These are phyloP conservation scores for Inga oerstediana DNA, from an alignment of 306 rosid species.

Conservation along the genomic window DNA sequence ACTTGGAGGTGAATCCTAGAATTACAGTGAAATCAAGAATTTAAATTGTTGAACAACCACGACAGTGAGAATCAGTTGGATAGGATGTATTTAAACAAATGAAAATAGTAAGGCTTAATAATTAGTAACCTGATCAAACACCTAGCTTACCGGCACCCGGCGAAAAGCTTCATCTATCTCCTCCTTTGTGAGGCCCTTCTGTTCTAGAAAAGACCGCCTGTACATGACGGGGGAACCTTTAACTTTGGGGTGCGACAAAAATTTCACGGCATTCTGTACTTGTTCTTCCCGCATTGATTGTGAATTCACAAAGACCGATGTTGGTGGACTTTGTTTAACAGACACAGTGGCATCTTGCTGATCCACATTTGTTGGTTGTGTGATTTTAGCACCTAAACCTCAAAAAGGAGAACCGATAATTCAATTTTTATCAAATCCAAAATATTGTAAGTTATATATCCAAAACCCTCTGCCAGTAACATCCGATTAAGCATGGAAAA, in stretches of 20 bases:
- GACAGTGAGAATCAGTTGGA: constrained; percentile 18
- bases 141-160: constrained; percentile 79
- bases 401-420: constrained; percentile 4
- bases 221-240: constrained; percentile 86
- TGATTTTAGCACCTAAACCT: constrained; percentile 36
- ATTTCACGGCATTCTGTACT: constrained; percentile 90
- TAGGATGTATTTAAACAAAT: background rate
- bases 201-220: constrained; percentile 88
- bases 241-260: constrained; percentile 90
- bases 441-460: background rate
- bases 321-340: constrained; percentile 47
- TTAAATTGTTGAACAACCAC: constrained; percentile 24
- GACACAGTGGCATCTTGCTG: constrained; percentile 59
- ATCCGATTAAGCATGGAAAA: constrained; percentile 24
- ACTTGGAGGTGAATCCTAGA: constrained; percentile 74
- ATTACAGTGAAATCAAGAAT: constrained; percentile 24
- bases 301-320: constrained; percentile 80
- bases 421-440: background rate
- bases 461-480: background rate
- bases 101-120: background rate
- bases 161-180: constrained; percentile 98
- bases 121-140: background rate
- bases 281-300: constrained; percentile 94
- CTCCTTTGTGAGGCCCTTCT: constrained; percentile 93
- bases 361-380: constrained; percentile 48